These are phyloP conservation scores for Talaromyces adpressus DNA, from an alignment of 495 filamentous ascomycete genomes.

Conservation along the genomic window DNA sequence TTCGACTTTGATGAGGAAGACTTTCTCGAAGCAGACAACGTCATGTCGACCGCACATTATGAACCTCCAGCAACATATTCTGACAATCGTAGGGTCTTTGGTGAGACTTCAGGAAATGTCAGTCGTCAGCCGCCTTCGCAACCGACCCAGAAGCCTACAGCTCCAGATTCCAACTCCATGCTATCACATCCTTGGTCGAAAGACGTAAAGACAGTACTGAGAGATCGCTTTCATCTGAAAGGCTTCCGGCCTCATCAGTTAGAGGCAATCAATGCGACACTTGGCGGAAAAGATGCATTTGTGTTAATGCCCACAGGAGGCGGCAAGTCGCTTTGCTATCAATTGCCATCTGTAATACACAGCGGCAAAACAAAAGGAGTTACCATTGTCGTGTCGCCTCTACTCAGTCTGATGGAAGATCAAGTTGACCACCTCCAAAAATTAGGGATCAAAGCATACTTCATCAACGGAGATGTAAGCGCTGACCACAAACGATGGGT, in stretches of 20 bases:
- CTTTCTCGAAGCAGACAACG: slow-evolving; percentile 54
- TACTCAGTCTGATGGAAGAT: slow-evolving; percentile 94
- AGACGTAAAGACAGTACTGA: slow-evolving; percentile 72
- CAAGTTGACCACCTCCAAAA: slow-evolving; percentile 74
- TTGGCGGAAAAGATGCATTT: slow-evolving; percentile 81
- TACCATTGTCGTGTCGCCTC: slow-evolving; percentile 88
- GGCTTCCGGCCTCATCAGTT: slow-evolving; percentile 90
- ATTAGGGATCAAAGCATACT: slow-evolving; percentile 68
- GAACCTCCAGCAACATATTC: slow-evolving; percentile 15
- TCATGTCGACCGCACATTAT: slow-evolving; percentile 43
- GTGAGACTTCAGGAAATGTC: slow-evolving; percentile 49
- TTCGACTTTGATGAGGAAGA: slow-evolving; percentile 61
- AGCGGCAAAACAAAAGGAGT: slow-evolving; percentile 77
- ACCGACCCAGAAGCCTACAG: slow-evolving; percentile 20
- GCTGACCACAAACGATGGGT: slow-evolving; percentile 51
- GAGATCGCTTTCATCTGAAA: slow-evolving; percentile 71
- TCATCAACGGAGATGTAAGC: slow-evolving; percentile 69
- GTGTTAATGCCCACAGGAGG: slow-evolving; percentile 97
- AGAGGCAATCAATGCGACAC: slow-evolving; percentile 89
- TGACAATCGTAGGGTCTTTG: slow-evolving; percentile 39
- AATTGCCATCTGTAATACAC: slow-evolving; percentile 79
- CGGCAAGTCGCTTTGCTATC: slow-evolving; percentile 95
- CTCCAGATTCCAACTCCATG: slow-evolving; percentile 31
- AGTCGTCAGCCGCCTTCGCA: slow-evolving; percentile 16
- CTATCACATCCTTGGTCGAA: slow-evolving; percentile 68